Conservation (phyloP, 179 eudicot species). For the Patellifolia procumbens region DNA sequence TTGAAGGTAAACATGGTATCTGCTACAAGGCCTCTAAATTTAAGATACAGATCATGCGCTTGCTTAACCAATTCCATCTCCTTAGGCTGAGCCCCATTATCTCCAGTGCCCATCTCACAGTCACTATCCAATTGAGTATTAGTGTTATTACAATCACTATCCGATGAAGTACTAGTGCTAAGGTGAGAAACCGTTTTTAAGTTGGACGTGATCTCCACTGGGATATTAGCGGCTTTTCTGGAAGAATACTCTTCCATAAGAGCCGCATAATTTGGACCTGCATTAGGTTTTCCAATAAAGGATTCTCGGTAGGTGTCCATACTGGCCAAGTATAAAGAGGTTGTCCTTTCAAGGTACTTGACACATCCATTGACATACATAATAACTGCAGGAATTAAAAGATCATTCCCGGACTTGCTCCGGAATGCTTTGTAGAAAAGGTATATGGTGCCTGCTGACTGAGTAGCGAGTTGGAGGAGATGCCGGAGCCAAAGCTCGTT, state of each 20-base stretch:
- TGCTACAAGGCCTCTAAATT: constrained; percentile 31
- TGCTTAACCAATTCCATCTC: constrained; percentile 19
- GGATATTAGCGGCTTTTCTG: constrained; percentile 13
- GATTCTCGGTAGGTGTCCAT: constrained; percentile 18
- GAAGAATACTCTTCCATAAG: constrained; percentile 18
- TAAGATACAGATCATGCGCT: constrained; percentile 19
- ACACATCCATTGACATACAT: constrained; percentile 32
- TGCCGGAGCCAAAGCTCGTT: constrained; percentile 46
- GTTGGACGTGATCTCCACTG: background rate
- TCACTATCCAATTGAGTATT: too few species aligned
- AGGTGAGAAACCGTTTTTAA: background rate
- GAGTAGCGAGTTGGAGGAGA: constrained; percentile 25
- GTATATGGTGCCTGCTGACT: constrained; percentile 17
- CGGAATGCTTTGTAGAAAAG: constrained; percentile 16
- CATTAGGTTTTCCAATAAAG: constrained; percentile 10
- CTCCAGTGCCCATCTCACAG: background rate
- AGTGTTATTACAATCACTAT: too few species aligned
- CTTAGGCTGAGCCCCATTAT: background rate
- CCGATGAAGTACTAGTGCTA: background rate
- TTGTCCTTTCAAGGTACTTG: constrained; percentile 31
- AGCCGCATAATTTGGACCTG: constrained; percentile 18
- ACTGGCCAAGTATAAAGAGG: constrained; percentile 32
- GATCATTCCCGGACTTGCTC: background rate
- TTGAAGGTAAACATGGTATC: constrained; percentile 26
- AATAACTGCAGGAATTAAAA: constrained; percentile 24